Conservation (phyloP, 176 grass and related monocot species). For the Musa itinerans region DNA sequence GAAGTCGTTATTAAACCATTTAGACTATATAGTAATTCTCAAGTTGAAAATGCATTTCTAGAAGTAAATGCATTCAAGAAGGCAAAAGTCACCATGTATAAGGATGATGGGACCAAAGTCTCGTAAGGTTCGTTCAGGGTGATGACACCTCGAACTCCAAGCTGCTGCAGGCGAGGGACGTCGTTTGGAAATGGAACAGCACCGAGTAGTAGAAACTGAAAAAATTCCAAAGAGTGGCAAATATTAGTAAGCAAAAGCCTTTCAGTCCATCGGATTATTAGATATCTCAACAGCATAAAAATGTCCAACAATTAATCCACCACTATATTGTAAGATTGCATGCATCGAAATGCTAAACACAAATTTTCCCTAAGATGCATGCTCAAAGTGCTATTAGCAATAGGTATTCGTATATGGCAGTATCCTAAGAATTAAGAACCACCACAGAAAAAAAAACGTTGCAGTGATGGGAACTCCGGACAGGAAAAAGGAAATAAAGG, state of each 20-base stretch:
- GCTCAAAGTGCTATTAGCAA: too few species aligned
- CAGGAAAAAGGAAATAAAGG: background rate
- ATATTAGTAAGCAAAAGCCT: background rate
- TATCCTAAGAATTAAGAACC: too few species aligned
- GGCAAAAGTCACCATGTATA: conserved; percentile 25
- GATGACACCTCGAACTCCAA: conserved; percentile 74
- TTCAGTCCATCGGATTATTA: background rate
- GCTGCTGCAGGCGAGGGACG: conserved; percentile 62
- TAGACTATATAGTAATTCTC: background rate
- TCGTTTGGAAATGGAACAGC: conserved; percentile 91
- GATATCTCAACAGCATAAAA: too few species aligned
- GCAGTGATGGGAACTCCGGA: too few species aligned
- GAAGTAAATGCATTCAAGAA: background rate
- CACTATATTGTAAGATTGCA: background rate
- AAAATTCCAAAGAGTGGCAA: background rate
- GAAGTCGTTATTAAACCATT: background rate
- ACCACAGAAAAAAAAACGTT: too few species aligned
- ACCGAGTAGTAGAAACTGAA: conserved; percentile 70
- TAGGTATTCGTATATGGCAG: too few species aligned
- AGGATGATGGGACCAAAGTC: conserved; percentile 71
- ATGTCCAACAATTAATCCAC: background rate
- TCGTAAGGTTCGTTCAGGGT: conserved; percentile 93
- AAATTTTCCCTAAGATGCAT: too few species aligned
- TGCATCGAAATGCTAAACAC: background rate
- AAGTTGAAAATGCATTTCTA: background rate